These are phyloP conservation scores for Veloboletus limbatus DNA, from an alignment of 1,284 basidiomycete genomes.

Conservation along the genomic window DNA sequence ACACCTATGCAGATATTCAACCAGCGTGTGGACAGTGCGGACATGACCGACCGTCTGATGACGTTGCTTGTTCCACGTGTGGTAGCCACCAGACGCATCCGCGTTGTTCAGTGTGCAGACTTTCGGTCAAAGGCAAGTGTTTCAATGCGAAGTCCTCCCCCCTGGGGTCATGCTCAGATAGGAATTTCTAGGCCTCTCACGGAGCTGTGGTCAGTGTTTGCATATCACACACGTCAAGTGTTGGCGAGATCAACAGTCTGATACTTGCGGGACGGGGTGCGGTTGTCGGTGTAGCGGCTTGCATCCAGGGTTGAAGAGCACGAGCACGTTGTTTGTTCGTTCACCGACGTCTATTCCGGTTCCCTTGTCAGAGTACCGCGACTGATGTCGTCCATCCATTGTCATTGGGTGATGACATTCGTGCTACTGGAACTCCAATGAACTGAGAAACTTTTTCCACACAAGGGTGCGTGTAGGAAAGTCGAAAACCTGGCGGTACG, in stretches of 20 bases:
- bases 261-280: conserved; percentile 60
- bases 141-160: background rate
- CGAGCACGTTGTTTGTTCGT: conserved; percentile 5
- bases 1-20: conserved; percentile 34
- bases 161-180: background rate
- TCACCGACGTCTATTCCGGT: conserved; percentile 13
- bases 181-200: conserved; percentile 58
- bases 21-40: conserved; percentile 41
- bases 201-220: conserved; percentile 61
- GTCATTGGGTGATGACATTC: too few species aligned
- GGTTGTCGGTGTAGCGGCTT: conserved; percentile 52
- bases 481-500: too few species aligned
- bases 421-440: too few species aligned
- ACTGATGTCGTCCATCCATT: too few species aligned
- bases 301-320: background rate
- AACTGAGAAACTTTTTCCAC: too few species aligned
- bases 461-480: too few species aligned
- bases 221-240: conserved; percentile 70
- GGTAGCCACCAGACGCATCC: conserved; percentile 43
- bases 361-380: too few species aligned
- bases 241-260: conserved; percentile 48
- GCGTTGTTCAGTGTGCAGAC: conserved; percentile 69
- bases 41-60: conserved; percentile 33
- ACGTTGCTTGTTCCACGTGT: conserved; percentile 50
- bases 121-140: conserved; percentile 71